phyloP scores from a whole-genome alignment of 2,329 filamentous ascomycete species.

The Ustilaginoidea virens region DNA sequence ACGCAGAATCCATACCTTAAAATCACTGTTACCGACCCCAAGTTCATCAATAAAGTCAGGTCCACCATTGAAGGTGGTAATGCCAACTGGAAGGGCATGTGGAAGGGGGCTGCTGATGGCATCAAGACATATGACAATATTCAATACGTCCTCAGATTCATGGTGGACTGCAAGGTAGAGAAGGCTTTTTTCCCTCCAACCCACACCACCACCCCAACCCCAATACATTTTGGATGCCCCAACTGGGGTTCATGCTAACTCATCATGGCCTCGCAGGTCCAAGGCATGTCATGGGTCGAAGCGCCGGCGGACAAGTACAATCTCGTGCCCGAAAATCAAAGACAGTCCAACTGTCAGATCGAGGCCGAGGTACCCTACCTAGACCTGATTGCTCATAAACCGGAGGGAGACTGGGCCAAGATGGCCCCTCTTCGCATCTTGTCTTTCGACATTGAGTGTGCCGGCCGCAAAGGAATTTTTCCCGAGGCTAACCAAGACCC shows the following conservation, averaged over 20 bases:
- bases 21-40: conserved; percentile 83
- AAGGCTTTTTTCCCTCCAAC: too few species aligned
- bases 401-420: conserved; percentile 92
- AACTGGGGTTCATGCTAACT: too few species aligned
- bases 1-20: conserved; percentile 84
- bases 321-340: conserved; percentile 47
- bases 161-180: conserved; percentile 84
- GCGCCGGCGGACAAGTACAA: conserved; percentile 59
- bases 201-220: too few species aligned
- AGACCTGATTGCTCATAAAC: conserved; percentile 73
- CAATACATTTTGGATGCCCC: background rate
- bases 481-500: conserved; percentile 84
- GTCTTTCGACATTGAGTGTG: conserved; percentile 98
- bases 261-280: conserved; percentile 53
- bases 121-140: conserved; percentile 92
- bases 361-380: conserved; percentile 74
- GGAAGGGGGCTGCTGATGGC: conserved; percentile 53
- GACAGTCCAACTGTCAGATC: conserved; percentile 90
- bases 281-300: conserved; percentile 97
- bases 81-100: conserved; percentile 84
- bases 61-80: conserved; percentile 56
- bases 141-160: conserved; percentile 88
- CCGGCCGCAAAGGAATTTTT: conserved; percentile 92
- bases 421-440: conserved; percentile 88
- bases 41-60: conserved; percentile 63